These are phyloP conservation scores for Zopfia rhizophila DNA, from an alignment of 2,329 filamentous ascomycete genomes.

Conservation along the genomic window DNA sequence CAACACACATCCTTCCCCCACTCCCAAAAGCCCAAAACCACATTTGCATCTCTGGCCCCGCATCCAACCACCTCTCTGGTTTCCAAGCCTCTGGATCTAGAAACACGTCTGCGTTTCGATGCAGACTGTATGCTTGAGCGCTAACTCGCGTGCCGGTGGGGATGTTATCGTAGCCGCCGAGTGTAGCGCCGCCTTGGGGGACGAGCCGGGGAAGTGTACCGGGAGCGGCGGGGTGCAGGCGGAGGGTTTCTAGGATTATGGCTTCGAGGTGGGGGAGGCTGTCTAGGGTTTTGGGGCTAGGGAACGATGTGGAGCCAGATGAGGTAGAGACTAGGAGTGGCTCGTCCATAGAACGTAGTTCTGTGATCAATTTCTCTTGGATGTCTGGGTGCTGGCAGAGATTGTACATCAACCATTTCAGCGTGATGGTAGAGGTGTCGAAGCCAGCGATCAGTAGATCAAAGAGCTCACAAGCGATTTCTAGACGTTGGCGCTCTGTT, in stretches of 20 bases:
- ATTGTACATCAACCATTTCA: slow-evolving; percentile 69
- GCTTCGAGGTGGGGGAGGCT: slow-evolving; percentile 44
- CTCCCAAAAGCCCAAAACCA: slow-evolving; percentile 58
- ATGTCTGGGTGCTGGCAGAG: slow-evolving; percentile 43
- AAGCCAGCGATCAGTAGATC: slow-evolving; percentile 79
- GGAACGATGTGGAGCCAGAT: not conserved
- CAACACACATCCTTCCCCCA: slow-evolving; percentile 57
- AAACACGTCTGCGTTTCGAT: slow-evolving; percentile 40
- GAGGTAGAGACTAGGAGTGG: slow-evolving; percentile 11
- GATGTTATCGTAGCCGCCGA: slow-evolving; percentile 59
- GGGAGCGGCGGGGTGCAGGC: slow-evolving; percentile 50
- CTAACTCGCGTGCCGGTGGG: slow-evolving; percentile 48
- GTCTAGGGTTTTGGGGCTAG: slow-evolving; percentile 13
- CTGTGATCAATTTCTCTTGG: slow-evolving; percentile 48
- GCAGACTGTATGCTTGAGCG: slow-evolving; percentile 53
- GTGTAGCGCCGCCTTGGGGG: slow-evolving; percentile 40
- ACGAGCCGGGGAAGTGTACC: slow-evolving; percentile 48
- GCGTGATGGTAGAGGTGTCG: slow-evolving; percentile 74
- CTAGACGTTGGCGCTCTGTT: too few species aligned
- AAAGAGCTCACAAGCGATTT: slow-evolving; percentile 74
- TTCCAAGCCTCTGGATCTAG: slow-evolving; percentile 6
- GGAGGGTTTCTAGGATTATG: slow-evolving; percentile 52
- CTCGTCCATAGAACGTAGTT: slow-evolving; percentile 28
- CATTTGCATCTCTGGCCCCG: slow-evolving; percentile 39
- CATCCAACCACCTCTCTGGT: slow-evolving; percentile 13